Evolutionary conservation across 1,284 basidiomycete species (phyloP).

Genomic region (Apiotrichum veenhuisii): DNA sequence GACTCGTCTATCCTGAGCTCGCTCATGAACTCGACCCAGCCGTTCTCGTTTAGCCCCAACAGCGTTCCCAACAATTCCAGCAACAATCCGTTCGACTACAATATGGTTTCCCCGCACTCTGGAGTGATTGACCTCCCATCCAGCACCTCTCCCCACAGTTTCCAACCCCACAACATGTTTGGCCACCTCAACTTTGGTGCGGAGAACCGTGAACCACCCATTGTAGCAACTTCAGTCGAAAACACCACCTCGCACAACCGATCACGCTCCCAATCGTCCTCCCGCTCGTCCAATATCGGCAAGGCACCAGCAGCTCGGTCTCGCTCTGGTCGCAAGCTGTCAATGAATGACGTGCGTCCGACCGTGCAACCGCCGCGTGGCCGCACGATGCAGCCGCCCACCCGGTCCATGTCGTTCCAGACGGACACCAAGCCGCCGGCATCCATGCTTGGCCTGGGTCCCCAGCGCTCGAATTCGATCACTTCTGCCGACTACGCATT

Average conservation of each 20-base stretch:
- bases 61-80: slow-evolving; percentile 8
- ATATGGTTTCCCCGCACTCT: slow-evolving; percentile 31
- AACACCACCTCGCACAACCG: slow-evolving; percentile 18
- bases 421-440: slow-evolving; percentile 15
- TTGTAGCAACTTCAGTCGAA: slow-evolving; percentile 16
- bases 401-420: slow-evolving; percentile 19
- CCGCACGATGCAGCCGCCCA: slow-evolving; percentile 18
- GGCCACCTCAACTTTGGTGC: slow-evolving; percentile 32
- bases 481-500: slow-evolving; percentile 10
- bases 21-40: slow-evolving; percentile 23
- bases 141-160: slow-evolving; percentile 22
- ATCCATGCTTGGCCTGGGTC: slow-evolving; percentile 8
- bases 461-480: slow-evolving; percentile 16
- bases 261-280: slow-evolving; percentile 34
- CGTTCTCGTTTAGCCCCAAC: slow-evolving; percentile 15
- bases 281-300: slow-evolving; percentile 30
- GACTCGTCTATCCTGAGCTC: slow-evolving; percentile 38
- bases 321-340: slow-evolving; percentile 31
- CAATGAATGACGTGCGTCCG: slow-evolving; percentile 39
- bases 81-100: slow-evolving; percentile 28
- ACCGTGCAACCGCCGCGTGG: slow-evolving; percentile 11
- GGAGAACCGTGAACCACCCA: slow-evolving; percentile 36
- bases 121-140: slow-evolving; percentile 16
- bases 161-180: slow-evolving; percentile 33
- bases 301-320: slow-evolving; percentile 31